A percentile compares a stretch with the other conserved stretches of the same genome.
phyloP scores from a whole-genome alignment of 306 rosid genomes.

The Senna tora region DNA sequence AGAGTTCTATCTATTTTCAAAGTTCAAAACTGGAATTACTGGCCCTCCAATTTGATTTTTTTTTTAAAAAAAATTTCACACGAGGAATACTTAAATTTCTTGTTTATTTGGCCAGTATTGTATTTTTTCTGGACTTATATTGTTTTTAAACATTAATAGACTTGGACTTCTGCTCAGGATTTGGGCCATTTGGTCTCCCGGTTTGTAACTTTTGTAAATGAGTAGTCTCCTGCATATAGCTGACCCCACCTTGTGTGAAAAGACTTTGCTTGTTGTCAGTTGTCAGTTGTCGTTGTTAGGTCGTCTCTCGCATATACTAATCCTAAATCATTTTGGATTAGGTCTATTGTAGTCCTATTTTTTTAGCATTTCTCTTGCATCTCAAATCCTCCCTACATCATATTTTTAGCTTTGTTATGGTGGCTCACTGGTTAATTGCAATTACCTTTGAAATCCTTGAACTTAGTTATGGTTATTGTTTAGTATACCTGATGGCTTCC shows the following conservation, averaged over 20 bases:
- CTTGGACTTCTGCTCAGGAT: neutral
- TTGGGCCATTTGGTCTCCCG: constrained; percentile 4
- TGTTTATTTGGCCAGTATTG: constrained; percentile 14
- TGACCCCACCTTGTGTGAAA: too few species aligned
- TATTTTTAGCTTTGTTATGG: neutral
- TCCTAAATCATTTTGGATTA: neutral
- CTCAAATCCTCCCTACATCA: neutral
- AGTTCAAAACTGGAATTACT: constrained; percentile 19
- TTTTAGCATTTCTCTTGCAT: neutral
- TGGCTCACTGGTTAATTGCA: constrained; percentile 1
- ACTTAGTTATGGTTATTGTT: neutral
- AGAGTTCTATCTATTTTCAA: neutral
- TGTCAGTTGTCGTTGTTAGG: too few species aligned
- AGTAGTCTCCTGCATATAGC: neutral
- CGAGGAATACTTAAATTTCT: neutral
- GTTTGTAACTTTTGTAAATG: neutral
- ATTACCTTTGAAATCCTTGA: neutral
- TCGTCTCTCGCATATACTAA: too few species aligned
- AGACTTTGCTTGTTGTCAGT: too few species aligned
- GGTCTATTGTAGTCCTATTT: neutral
- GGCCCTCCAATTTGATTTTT: neutral
- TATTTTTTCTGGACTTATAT: constrained; percentile 5
- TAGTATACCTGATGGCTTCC: constrained; percentile 8
- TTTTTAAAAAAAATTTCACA: neutral
- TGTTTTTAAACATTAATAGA: neutral